Evolutionary conservation across 495 filamentous ascomycete species (phyloP), one percentile per base, ranked within the genome.

Genomic region (Margaritispora aquatica): DNA sequence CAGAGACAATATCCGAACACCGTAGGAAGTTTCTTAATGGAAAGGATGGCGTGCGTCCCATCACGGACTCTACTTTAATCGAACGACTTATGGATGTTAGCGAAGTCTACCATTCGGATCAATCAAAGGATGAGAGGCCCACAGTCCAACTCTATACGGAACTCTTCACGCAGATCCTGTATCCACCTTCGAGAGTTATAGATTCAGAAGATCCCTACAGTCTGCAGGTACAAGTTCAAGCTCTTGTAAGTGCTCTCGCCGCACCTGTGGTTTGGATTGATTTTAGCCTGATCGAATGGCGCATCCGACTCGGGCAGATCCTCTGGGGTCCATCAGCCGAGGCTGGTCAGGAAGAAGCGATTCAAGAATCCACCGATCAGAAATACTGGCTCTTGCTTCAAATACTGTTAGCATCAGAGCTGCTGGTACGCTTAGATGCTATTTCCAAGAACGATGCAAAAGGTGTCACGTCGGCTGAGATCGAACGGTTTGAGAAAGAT

Each of bases 371-470:
- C 15, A 74, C 75, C 19, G 69, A 77, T 27, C 81, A 86, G 58
- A 81, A 87, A 61, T 90, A 90, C 57, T 90, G 89, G 82, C 70
- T 93, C 22, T 72, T 96, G 7, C 75, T 96, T 11, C 90, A 96
- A 70, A 83, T 94, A 61, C 73, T 90, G 21, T 76, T 96, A 19
- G 76, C 88, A 7, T 88, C 84, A 36, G 90, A 96, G 68, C 77
- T 96, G 22, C 77, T 93, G 10, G 71, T 92, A 20, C 84, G 90
- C 17, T 70, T 94, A 2, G 87, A 92, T 61, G 83, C 84, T 2
- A 83, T 90, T 54, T 82, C 88, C 2, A 79, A 82, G 70, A 77
- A 77, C 31, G 52, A 58, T 66, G 73, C 82, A 69, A 65, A 75
- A 59, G 68, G 77, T 58, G 46, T 69, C 29, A 72, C 77, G 48